Evolutionary conservation across 2,329 filamentous ascomycete species (phyloP), one percentile per base, ranked within the genome.

Genomic region (Teratosphaeriaceae sp.): DNA sequence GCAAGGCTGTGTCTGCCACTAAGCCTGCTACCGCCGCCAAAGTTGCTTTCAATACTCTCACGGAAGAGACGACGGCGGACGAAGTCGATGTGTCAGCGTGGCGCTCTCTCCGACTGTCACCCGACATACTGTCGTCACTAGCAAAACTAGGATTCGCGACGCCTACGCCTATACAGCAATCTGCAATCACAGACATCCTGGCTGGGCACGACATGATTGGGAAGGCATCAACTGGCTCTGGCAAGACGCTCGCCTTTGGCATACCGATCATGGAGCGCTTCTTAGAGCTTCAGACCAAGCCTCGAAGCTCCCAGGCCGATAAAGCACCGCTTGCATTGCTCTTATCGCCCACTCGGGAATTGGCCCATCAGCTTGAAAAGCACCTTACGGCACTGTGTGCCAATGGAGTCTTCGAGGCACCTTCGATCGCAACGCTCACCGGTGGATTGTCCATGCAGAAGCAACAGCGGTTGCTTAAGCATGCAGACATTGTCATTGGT

Each of bases 181-280:
- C 97, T 67, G 92, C 92, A 50, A 97, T 92, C 90, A 92, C 92
- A 50, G 97, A 97, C 90, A 89, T 90, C 62, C 81, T 98, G 40
- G 94, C 89, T 56, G 92, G 92, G 72, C 90, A 92, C 58, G 92
- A 98, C 66, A 89, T 97, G 48, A 90, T 97, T 60, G 92, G 92
- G 80, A 95, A 98, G 72, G 92, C 92, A 59, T 92, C 98, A 76
- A 98, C 92, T 46, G 92, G 92, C 66, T 98, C 92, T 52, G 92
- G 92, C 76, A 98, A 98, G 83, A 98, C 92, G 3, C 78, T 98
- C 54, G 96, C 89, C 40, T 98, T 98, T 75, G 97, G 90, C 71
- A 80, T 98, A 55, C 92, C 92, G 46, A 92, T 98, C 43, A 72
- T 97, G 8, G 89, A 98, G 64, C 75, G 77, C 43, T 96, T 84